A percentile compares a stretch with the other conserved stretches of the same genome.
Evolutionary conservation across 345 rosid genomes (phyloP).

Genomic region (Pugionium dolabratum): DNA sequence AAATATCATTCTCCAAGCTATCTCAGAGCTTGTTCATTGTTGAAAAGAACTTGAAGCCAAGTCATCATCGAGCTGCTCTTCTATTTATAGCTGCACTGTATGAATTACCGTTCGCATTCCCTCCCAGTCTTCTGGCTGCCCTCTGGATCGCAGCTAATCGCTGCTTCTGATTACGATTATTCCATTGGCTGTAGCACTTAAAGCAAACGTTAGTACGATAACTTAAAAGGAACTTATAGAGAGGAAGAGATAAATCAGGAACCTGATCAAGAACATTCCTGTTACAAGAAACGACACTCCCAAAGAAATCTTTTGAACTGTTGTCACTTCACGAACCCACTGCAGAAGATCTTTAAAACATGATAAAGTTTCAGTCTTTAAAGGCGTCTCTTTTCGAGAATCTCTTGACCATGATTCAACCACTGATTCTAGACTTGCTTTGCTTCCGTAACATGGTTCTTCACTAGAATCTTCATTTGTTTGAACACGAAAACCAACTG

Average conservation of each 20-base stretch:
- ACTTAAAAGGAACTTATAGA: neutral
- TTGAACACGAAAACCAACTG: constrained; percentile 77
- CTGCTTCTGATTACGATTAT: constrained; percentile 36
- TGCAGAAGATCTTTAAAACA: constrained; percentile 39
- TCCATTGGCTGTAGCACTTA: constrained; percentile 28
- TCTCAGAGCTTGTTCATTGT: constrained; percentile 23
- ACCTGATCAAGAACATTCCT: constrained; percentile 63
- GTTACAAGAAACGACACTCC: constrained; percentile 86
- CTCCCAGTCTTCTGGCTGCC: constrained; percentile 61
- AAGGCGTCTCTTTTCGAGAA: constrained; percentile 15
- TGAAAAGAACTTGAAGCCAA: neutral
- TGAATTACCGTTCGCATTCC: constrained; percentile 43
- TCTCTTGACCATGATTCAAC: constrained; percentile 65
- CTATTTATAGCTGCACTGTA: constrained; percentile 42
- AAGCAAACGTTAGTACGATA: neutral
- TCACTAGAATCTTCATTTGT: constrained; percentile 42
- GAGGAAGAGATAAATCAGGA: constrained; percentile 9
- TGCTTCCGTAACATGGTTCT: constrained; percentile 79
- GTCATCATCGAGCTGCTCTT: constrained; percentile 28
- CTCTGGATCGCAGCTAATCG: constrained; percentile 47
- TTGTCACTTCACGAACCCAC: constrained; percentile 46
- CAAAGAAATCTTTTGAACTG: constrained; percentile 57
- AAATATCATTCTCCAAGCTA: constrained; percentile 22
- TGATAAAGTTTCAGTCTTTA: constrained; percentile 40
- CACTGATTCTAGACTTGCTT: constrained; percentile 78